Evolutionary conservation across 257 asterid species (phyloP), one percentile per base, ranked within the genome.

Genomic region (Rauvolfia tetraphylla): DNA sequence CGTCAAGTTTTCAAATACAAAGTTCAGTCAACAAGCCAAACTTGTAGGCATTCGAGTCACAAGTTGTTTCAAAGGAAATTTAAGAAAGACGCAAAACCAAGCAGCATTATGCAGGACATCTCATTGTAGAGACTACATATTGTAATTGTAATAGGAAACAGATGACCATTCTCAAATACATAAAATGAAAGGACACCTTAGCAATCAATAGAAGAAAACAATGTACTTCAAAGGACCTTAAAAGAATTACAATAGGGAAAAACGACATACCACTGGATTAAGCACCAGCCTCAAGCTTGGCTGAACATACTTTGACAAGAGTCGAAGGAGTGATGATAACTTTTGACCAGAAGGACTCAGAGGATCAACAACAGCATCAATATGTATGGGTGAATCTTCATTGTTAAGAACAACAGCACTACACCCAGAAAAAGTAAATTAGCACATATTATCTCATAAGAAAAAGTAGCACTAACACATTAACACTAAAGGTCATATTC

Each of bases 291-390:
- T 88, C 93, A 93, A 84, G 90, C 98, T 95, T 79, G 99, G 97
- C 79, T 86, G 96, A 81, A 86, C 74, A 46, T 87, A 88, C 87
- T 93, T 95, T 11, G 93, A 90, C 84, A 95, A 85, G 79, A 93
- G 78, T 77, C 91, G 85, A 56, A 95, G 98, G 85, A 95, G 93
- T 76, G 97, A 93, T 68, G 98, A 83, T 68, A 95, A 79, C 87
- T 91, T 95, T 88, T 95, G 99, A 80, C 98, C 99, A 81, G 98
- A 87, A 72, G 98, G 79, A 83, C 99, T 95, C 90, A 95, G 83
- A 81, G 99, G 99, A 88, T 95, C 99, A 78, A 95, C 80, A 59
- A 95, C 96, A 29, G 97, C 99, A 91, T 95, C 99, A 77, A 95
- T 90, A 78, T 93, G 99, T 78, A 95, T 90, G 90, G 92, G 87